These are phyloP conservation scores for Raphanus raphanistrum DNA, from an alignment of 345 rosid genomes.

Conservation along the genomic window DNA sequence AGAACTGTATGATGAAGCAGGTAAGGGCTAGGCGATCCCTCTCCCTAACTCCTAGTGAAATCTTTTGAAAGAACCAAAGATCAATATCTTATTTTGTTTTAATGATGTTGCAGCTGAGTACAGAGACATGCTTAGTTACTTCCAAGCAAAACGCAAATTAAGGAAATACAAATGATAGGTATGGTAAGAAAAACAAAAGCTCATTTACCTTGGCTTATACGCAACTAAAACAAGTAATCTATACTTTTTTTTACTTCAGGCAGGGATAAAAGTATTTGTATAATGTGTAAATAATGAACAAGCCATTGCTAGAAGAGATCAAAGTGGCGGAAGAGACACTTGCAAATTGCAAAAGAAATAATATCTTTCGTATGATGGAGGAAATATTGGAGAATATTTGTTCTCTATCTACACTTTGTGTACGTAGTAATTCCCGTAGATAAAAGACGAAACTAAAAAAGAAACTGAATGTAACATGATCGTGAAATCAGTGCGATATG, in stretches of 20 bases:
- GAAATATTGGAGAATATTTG: background rate
- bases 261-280: background rate
- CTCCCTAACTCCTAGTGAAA: background rate
- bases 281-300: conserved; percentile 21
- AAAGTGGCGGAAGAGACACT: background rate
- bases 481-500: background rate
- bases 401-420: conserved; percentile 25
- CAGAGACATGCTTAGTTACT: conserved; percentile 86
- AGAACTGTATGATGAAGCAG: conserved; percentile 89
- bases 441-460: background rate
- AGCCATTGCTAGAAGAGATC: conserved; percentile 15
- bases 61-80: background rate
- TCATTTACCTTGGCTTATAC: background rate
- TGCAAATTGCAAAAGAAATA: background rate
- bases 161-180: conserved; percentile 66
- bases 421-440: background rate
- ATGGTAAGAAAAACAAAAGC: background rate
- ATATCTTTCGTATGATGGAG: background rate
- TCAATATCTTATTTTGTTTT: background rate
- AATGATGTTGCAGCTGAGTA: conserved; percentile 64
- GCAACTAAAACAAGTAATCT: background rate
- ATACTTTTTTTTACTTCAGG: background rate
- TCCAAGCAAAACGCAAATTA: conserved; percentile 78
- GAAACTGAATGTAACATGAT: background rate
- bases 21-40: conserved; percentile 37